These are phyloP conservation scores for Trapa incisa DNA, from an alignment of 345 rosid species.

Conservation along the genomic window DNA sequence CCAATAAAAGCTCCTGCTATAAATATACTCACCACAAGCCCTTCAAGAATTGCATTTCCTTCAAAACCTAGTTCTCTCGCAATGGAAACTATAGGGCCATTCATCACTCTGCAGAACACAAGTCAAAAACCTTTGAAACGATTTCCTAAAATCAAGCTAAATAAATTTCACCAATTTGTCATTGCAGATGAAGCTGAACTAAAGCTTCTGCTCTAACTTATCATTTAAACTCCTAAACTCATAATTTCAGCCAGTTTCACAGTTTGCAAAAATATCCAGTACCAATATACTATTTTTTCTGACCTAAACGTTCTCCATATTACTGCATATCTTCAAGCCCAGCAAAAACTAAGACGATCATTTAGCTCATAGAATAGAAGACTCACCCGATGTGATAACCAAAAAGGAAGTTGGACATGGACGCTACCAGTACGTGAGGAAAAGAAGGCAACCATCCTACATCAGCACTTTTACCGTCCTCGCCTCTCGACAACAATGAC, in stretches of 20 bases:
- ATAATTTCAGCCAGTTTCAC: not conserved
- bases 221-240: not conserved
- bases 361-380: not conserved
- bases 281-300: not conserved
- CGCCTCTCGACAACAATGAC: constrained; percentile 9
- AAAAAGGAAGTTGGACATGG: constrained; percentile 67
- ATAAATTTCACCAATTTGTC: not conserved
- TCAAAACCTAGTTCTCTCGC: constrained; percentile 68
- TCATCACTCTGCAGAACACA: constrained; percentile 51
- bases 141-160: not conserved
- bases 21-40: constrained; percentile 74
- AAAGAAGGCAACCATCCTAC: constrained; percentile 65
- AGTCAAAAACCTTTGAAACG: not conserved
- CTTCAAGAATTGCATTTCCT: constrained; percentile 55
- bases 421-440: constrained; percentile 52
- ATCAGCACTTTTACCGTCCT: constrained; percentile 18
- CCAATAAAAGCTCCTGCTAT: constrained; percentile 75
- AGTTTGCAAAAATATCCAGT: not conserved
- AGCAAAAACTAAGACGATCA: not conserved
- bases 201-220: not conserved
- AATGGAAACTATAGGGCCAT: constrained; percentile 63
- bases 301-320: not conserved
- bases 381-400: constrained; percentile 74
- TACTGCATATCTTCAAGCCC: too few species aligned
- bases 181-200: not conserved